Conservation (phyloP, 306 rosid species). For the Ammopiptanthus mongolicus region DNA sequence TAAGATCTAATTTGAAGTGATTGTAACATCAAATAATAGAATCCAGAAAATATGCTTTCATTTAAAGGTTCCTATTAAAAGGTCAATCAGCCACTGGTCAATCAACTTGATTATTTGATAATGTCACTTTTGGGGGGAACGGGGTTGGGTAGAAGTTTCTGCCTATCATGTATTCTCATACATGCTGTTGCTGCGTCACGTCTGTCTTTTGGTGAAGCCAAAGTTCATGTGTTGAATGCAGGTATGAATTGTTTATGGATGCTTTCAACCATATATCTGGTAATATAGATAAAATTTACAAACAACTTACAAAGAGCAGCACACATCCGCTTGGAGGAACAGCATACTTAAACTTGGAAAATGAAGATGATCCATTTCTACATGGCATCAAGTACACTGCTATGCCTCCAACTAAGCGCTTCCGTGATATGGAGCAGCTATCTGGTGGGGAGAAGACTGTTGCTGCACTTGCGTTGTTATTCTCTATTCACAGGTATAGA, state of each 20-base stretch:
- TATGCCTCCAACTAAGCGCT: conserved; percentile 99
- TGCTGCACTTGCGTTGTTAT: conserved; percentile 93
- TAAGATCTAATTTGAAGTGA: background rate
- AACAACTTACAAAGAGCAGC: conserved; percentile 84
- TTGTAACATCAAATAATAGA: background rate
- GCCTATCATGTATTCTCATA: background rate
- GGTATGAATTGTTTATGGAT: conserved; percentile 82
- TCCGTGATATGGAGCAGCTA: conserved; percentile 96
- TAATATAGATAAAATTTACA: conserved; percentile 85
- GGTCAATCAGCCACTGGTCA: background rate
- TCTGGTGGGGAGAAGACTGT: conserved; percentile 99
- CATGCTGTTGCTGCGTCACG: background rate
- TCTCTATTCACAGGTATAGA: conserved; percentile 85
- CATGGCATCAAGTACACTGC: conserved; percentile 96
- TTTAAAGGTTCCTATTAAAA: background rate
- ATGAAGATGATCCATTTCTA: conserved; percentile 93
- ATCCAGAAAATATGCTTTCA: background rate
- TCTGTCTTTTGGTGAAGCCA: conserved; percentile 14
- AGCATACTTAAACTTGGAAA: conserved; percentile 89
- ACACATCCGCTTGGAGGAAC: conserved; percentile 95
- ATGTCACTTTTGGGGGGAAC: background rate
- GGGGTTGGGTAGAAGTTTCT: background rate
- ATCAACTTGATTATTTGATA: background rate
- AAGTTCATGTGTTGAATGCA: conserved; percentile 38
- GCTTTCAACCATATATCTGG: conserved; percentile 84